Evolutionary conservation across 2,329 filamentous ascomycete genomes (phyloP).

Genomic region (Dothideomycetidae sp.): DNA sequence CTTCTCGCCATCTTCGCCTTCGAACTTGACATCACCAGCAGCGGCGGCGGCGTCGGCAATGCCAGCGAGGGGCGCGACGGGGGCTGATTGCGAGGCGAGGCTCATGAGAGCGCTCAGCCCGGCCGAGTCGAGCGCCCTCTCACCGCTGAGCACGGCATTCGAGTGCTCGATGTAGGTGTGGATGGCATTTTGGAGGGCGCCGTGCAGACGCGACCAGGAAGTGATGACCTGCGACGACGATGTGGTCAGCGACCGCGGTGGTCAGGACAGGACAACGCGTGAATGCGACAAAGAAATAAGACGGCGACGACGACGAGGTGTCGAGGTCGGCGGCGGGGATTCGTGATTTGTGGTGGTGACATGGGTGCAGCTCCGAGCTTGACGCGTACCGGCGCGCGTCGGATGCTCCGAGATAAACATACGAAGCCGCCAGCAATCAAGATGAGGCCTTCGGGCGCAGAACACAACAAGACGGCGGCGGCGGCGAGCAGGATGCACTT

Average conservation of each 20-base stretch:
- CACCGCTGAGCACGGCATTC: slow-evolving; percentile 56
- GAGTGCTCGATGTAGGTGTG: slow-evolving; percentile 80
- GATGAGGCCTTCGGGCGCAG: slow-evolving; percentile 5
- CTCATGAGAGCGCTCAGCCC: slow-evolving; percentile 7
- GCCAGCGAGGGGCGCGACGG: neutral
- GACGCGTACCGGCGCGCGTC: slow-evolving; percentile 12
- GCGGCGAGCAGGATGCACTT: slow-evolving; percentile 30
- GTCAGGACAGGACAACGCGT: slow-evolving; percentile 14
- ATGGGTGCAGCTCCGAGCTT: slow-evolving; percentile 3
- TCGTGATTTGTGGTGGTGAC: slow-evolving; percentile 1
- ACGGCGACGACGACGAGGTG: neutral
- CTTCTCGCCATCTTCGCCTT: slow-evolving; percentile 16
- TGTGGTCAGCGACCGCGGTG: slow-evolving; percentile 24
- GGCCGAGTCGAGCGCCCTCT: slow-evolving; percentile 18
- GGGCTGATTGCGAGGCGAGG: neutral
- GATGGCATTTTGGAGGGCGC: slow-evolving; percentile 64
- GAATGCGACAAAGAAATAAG: neutral
- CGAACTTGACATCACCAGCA: slow-evolving; percentile 4
- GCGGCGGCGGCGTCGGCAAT: neutral
- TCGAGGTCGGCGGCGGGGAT: neutral
- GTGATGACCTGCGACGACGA: slow-evolving; percentile 49
- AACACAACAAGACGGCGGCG: slow-evolving; percentile 12
- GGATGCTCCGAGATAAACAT: slow-evolving; percentile 5
- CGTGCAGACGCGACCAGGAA: slow-evolving; percentile 64
- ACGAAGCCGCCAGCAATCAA: slow-evolving; percentile 1